Conservation (phyloP, 768 basidiomycete genomes). For the Kondoa subrosea region DNA sequence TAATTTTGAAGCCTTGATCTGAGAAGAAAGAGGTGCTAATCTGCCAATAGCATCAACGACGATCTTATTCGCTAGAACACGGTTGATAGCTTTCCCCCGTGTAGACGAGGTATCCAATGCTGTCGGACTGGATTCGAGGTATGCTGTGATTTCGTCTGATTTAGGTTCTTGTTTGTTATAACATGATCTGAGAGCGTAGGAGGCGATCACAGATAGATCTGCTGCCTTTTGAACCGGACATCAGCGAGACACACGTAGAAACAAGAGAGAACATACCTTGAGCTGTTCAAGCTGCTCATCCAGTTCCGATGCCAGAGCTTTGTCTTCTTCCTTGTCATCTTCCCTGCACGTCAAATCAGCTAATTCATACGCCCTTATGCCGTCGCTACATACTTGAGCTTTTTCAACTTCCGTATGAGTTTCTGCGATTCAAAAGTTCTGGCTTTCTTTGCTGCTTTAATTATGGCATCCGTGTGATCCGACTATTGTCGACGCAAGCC, state of each 20-base stretch:
- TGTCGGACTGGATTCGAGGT: neutral
- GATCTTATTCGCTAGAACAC: neutral
- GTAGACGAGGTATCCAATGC: neutral
- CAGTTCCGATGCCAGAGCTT: neutral
- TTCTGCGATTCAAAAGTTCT: slow-evolving; percentile 28
- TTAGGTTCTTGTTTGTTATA: neutral
- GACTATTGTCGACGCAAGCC: slow-evolving; percentile 7
- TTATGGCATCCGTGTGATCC: slow-evolving; percentile 6
- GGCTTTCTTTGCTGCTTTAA: slow-evolving; percentile 21
- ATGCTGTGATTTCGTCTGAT: neutral
- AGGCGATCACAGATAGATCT: neutral
- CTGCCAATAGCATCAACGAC: neutral
- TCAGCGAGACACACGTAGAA: neutral
- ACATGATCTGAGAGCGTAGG: neutral
- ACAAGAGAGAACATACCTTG: neutral
- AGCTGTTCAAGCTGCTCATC: neutral
- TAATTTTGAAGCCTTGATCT: too few species aligned
- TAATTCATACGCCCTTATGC: neutral
- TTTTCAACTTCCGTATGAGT: slow-evolving; percentile 24
- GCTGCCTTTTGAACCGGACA: neutral
- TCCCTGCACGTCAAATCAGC: neutral
- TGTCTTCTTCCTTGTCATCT: neutral
- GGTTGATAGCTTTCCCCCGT: neutral
- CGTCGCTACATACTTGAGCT: neutral
- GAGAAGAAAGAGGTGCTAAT: neutral